A percentile compares a stretch with the other conserved stretches of the same genome.
These are phyloP conservation scores for Sporothrix pseudoabietina DNA, from an alignment of 2,329 filamentous ascomycete species.

Conservation along the genomic window DNA sequence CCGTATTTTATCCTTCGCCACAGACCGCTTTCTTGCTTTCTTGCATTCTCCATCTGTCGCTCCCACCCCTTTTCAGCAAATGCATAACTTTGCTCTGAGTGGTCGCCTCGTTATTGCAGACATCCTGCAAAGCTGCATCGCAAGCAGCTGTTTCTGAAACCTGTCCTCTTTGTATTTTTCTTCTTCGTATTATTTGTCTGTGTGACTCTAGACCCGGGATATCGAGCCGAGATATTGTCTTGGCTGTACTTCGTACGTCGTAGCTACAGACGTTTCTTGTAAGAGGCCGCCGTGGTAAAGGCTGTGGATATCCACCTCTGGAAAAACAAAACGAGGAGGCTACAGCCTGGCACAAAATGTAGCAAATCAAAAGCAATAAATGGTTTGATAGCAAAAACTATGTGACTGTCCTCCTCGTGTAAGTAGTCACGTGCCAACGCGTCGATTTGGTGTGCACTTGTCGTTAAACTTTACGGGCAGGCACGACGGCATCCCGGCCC, in stretches of 20 bases:
- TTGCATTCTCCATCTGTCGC: too few species aligned
- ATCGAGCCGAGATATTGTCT: background rate
- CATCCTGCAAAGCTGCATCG: background rate
- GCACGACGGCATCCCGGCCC: background rate
- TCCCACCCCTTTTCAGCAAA: background rate
- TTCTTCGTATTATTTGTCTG: background rate
- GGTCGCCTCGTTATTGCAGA: background rate
- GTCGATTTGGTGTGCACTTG: background rate
- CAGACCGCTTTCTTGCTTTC: too few species aligned
- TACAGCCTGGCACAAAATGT: background rate
- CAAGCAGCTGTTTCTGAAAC: background rate
- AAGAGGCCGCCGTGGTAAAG: background rate
- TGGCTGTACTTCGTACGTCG: background rate
- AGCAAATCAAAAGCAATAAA: background rate
- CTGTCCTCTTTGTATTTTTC: background rate
- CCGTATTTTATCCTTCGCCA: background rate
- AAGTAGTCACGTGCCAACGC: constrained; percentile 10
- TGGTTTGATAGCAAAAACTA: background rate
- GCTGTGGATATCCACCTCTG: too few species aligned
- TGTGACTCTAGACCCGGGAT: too few species aligned
- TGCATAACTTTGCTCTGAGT: background rate
- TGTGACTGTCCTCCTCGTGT: background rate
- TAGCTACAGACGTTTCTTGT: background rate
- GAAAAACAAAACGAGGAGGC: background rate
- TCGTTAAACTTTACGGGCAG: background rate